A percentile compares a stretch with the other conserved stretches of the same genome.
These are phyloP conservation scores for Ustilago shanxiensis DNA, from an alignment of 1,284 basidiomycete genomes.

Conservation along the genomic window DNA sequence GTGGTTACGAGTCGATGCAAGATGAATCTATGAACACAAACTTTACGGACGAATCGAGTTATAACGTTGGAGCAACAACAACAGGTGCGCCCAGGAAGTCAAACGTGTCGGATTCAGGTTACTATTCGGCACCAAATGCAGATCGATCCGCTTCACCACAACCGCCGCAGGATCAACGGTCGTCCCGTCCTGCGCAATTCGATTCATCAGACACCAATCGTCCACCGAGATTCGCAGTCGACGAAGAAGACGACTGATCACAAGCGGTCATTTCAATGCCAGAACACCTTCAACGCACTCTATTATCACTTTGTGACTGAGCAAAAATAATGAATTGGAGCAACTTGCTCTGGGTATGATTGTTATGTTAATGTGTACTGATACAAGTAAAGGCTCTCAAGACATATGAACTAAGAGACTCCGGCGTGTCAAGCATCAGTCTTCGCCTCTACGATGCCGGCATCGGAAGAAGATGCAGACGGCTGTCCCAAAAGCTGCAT, in stretches of 20 bases:
- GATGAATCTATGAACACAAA: conserved; percentile 28
- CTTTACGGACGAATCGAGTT: not conserved
- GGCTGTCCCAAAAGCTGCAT: conserved; percentile 24
- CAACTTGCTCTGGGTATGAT: conserved; percentile 20
- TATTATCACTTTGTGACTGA: not conserved
- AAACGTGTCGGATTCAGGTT: conserved; percentile 42
- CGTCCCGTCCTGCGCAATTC: conserved; percentile 1
- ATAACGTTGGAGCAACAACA: not conserved
- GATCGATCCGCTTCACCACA: conserved; percentile 7
- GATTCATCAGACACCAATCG: conserved; percentile 20
- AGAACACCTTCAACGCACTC: not conserved
- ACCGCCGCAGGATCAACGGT: not conserved
- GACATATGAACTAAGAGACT: not conserved
- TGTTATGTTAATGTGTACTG: conserved; percentile 4
- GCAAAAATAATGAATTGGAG: not conserved
- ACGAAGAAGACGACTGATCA: conserved; percentile 28
- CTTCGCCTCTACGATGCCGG: conserved; percentile 1
- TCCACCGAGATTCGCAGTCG: conserved; percentile 39
- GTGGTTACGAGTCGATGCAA: not conserved
- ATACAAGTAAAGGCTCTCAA: not conserved
- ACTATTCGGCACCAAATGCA: conserved; percentile 19
- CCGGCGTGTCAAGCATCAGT: conserved; percentile 2
- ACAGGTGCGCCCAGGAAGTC: conserved; percentile 23
- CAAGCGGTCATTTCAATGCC: conserved; percentile 8
- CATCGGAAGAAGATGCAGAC: not conserved